These are phyloP conservation scores for Trichoderma aggressivum DNA, from an alignment of 2,329 filamentous ascomycete species.

Conservation along the genomic window DNA sequence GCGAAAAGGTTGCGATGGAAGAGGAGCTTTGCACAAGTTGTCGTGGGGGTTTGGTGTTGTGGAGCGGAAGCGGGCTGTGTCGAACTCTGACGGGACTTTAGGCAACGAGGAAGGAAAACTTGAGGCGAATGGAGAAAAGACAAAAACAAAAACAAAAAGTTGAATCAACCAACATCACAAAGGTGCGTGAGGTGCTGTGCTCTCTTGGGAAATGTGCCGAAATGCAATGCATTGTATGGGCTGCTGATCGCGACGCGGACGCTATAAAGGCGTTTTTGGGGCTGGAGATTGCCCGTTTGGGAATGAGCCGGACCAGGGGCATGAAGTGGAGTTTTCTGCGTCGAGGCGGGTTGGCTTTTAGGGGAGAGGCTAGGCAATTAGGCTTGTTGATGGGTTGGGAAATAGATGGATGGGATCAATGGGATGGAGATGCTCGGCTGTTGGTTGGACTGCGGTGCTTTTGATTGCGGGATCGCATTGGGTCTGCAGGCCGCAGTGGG, in stretches of 20 bases:
- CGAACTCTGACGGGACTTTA: background rate
- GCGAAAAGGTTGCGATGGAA: background rate
- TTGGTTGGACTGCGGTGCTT: background rate
- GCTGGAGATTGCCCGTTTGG: constrained; percentile 1
- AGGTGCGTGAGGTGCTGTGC: background rate
- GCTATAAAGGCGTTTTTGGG: background rate
- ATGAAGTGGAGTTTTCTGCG: background rate
- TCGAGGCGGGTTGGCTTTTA: background rate
- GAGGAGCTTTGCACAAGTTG: background rate
- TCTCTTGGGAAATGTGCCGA: background rate
- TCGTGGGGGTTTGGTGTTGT: background rate
- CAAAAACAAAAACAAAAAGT: background rate
- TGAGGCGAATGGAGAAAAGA: background rate
- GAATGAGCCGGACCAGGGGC: constrained; percentile 4
- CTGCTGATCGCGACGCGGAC: constrained; percentile 7
- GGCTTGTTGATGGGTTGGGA: background rate
- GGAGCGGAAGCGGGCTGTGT: constrained; percentile 1
- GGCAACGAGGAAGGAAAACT: background rate
- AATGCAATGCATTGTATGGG: background rate
- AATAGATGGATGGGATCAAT: background rate
- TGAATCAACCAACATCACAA: background rate
- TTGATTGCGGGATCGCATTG: background rate
- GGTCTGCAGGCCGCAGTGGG: background rate
- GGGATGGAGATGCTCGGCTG: background rate
- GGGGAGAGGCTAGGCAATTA: background rate